phyloP scores from a whole-genome alignment of 2,329 filamentous ascomycete genomes.

The Magnaporthiopsis incrustans region DNA sequence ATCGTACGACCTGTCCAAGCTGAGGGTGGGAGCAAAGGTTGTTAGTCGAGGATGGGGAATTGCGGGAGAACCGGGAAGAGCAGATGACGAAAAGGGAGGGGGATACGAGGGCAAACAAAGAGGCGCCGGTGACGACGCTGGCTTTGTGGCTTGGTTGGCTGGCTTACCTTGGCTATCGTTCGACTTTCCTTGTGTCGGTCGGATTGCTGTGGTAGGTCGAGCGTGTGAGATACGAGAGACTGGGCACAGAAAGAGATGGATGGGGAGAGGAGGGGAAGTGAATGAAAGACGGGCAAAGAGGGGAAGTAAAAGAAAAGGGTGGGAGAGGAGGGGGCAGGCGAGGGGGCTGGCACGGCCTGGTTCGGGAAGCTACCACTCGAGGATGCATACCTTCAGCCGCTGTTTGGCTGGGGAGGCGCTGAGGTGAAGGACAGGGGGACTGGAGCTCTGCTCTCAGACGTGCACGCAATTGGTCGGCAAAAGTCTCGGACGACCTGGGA shows the following conservation, averaged over 20 bases:
- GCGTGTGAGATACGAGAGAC: not conserved
- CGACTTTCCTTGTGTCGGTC: not conserved
- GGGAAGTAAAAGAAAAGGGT: slow-evolving; percentile 1
- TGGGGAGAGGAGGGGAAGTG: not conserved
- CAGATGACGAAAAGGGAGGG: too few species aligned
- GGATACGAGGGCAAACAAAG: too few species aligned
- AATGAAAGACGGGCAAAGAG: not conserved
- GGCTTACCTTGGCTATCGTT: not conserved
- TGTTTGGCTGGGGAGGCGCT: not conserved
- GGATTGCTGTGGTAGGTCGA: not conserved
- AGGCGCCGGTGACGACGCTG: too few species aligned
- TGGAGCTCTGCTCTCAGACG: not conserved
- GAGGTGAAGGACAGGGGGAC: too few species aligned
- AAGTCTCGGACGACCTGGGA: not conserved
- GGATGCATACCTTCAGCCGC: not conserved
- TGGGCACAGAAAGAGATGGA: not conserved
- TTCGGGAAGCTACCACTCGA: not conserved
- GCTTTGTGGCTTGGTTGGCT: not conserved
- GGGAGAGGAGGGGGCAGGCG: not conserved
- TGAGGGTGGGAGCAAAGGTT: not conserved
- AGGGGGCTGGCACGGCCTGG: not conserved
- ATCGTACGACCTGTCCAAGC: not conserved
- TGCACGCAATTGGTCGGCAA: not conserved
- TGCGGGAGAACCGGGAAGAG: not conserved
- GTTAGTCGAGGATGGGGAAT: not conserved